phyloP scores from a whole-genome alignment of 371 early-diverging fungal species.

The Mucor saturninus region DNA sequence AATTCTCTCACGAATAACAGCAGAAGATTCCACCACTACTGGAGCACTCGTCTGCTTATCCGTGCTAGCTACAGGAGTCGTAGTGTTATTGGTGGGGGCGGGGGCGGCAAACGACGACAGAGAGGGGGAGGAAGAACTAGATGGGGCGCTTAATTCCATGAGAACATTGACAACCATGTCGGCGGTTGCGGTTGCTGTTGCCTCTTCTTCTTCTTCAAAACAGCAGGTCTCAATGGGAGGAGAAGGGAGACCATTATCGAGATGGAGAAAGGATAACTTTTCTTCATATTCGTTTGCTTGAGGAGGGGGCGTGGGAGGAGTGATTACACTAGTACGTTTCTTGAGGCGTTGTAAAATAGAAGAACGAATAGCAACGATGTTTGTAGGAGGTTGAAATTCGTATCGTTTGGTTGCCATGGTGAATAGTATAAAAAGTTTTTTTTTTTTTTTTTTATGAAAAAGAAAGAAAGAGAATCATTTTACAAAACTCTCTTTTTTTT shows the following conservation, averaged over 20 bases:
- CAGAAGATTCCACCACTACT: constrained; percentile 10
- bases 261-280: constrained; percentile 16
- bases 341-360: constrained; percentile 41
- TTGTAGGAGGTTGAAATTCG: constrained; percentile 41
- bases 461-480: not conserved
- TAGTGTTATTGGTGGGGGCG: too few relatives aligned
- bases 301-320: constrained; percentile 12
- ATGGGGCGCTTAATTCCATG: too few relatives aligned
- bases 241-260: constrained; percentile 48
- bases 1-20: constrained; percentile 40
- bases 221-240: constrained; percentile 43
- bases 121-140: too few relatives aligned
- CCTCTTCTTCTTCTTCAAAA: constrained; percentile 17
- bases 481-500: not conserved
- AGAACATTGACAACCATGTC: constrained; percentile 5
- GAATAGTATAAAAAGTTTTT: constrained; percentile 4
- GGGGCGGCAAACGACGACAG: not conserved
- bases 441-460: not conserved
- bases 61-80: too few relatives aligned
- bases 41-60: not conserved
- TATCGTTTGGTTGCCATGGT: constrained; percentile 20
- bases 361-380: constrained; percentile 41
- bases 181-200: not conserved
- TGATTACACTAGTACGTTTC: constrained; percentile 25
- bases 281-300: constrained; percentile 5